Base-by-base conservation (phyloP, 805 yeast species). In the Teunomyces atbi region DNA sequence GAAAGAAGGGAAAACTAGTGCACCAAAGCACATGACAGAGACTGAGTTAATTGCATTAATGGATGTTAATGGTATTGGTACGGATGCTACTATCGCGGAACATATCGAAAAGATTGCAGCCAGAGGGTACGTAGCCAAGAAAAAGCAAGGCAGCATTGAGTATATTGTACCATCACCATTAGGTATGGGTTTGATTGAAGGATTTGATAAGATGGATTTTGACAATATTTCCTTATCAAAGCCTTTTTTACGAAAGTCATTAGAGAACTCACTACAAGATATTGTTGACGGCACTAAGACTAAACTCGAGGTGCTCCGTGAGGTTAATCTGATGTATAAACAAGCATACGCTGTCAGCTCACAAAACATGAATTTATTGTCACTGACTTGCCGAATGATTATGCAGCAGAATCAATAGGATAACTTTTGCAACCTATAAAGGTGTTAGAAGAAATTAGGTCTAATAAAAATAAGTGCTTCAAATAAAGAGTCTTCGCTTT, bases 31-130 rank as follows among this genome's bases (percentile, higher is more conserved):
- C 44, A 77, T 94, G 74, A 92, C 98, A 0, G 99, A 94, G 63
- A 77, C 96, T 0, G 99, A 92, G 60, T 73, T 94, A 18, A 89
- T 94, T 66, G 84, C 89, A 7, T 69, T 94, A 40, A 94, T 94
- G 99, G 98, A 95, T 69, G 87, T 83, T 8, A 94, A 94, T 64
- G 98, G 98, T 0, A 94, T 94, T 38, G 99, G 99, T 2, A 94
- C 99, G 0, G 99, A 94, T 70, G 99, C 99, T 0, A 94, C 99
- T 0, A 95, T 94, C 65, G 99, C 98, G 0, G 99, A 94, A 36
- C 99, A 94, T 65, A 94, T 94, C 32, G 90, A 86, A 47, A 91
- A 87, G 59, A 82, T 94, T 36, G 67, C 78, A 23, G 63, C 64
- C 8, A 68, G 99, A 44, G 81, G 82, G 15, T 95, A 91, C 57